Base-by-base conservation (phyloP, 306 rosid genomes). In the Dryas drummondii region DNA sequence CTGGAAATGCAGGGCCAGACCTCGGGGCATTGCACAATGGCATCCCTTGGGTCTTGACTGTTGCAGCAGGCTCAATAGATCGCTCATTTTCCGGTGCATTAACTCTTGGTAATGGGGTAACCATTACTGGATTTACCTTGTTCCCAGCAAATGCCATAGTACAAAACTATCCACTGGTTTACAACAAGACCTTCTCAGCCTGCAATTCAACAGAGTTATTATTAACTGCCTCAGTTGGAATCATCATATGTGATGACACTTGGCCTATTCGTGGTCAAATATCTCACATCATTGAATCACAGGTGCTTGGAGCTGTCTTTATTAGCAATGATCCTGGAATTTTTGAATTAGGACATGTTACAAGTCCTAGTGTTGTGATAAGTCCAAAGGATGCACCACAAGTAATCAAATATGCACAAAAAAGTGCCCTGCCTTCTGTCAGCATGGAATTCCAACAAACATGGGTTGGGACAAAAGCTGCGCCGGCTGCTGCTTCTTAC, bases 401-500 rank as follows among this genome's bases (percentile, higher is more conserved):
- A 3, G 71, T 89, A 13, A 70, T 87, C 17, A 52, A 66, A 13
- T 80, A 87, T 19, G 79, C 81, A 22, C 40, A 3, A 45, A 62
- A 19, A 0, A 47, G 41, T 41, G 3, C 11, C 1, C 4, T 8
- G 5, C 66, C 85, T 8, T 17, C 42, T 2, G 88, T 84, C 3
- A 78, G 61, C 77, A 78, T 87, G 22, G 45, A 46, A 1, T 87
- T 87, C 75, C 86, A 74, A 71, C 66, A 85, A 76, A 80, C 88
- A 15, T 72, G 52, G 12, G 58, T 79, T 1, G 85, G 86, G 15
- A 66, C 48, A 10, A 79, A 76, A 57, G 85, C 79, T 64, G 85
- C 88, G 22, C 96, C 92, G 0, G 68, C 86, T 16, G 92, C 59
- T 0, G 89, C 96, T 0, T 10, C 4, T 10, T 90, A 81, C 86